Evolutionary conservation across 306 rosid species (phyloP).

Genomic region (Hylodesmum podocarpum): DNA sequence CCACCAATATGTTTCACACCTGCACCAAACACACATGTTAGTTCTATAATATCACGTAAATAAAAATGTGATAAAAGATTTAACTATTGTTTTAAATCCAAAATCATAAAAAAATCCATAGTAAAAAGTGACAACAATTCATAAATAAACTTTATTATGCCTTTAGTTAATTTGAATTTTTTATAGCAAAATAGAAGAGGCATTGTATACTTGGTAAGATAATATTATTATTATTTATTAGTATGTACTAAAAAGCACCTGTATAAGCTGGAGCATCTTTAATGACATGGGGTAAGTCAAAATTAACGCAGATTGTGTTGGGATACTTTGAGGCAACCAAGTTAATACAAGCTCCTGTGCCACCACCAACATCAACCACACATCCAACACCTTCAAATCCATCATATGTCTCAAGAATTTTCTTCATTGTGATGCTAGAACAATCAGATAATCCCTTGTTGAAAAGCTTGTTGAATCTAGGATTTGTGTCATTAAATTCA

Average conservation of each 20-base stretch:
- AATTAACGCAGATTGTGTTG: constrained; percentile 61
- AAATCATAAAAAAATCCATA: too few species aligned
- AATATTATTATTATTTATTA: too few species aligned
- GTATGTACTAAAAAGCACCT: constrained; percentile 30
- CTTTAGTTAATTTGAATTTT: too few species aligned
- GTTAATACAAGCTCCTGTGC: constrained; percentile 59
- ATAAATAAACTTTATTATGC: too few species aligned
- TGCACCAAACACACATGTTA: constrained; percentile 22
- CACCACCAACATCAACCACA: constrained; percentile 83
- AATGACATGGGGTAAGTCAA: constrained; percentile 79
- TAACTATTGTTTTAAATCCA: too few species aligned
- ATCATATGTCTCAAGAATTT: not conserved
- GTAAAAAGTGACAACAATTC: too few species aligned
- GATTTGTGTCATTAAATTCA: constrained; percentile 22
- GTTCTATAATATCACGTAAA: not conserved
- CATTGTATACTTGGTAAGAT: too few species aligned
- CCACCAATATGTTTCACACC: constrained; percentile 88
- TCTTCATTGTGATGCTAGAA: constrained; percentile 2
- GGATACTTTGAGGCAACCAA: constrained; percentile 76
- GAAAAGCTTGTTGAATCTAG: constrained; percentile 24
- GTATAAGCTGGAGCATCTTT: constrained; percentile 64
- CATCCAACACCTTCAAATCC: constrained; percentile 54
- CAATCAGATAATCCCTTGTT: constrained; percentile 19
- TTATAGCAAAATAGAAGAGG: too few species aligned
- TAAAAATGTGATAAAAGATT: too few species aligned